Conservation (phyloP, 2,329 filamentous ascomycete genomes). For the Colletotrichum tropicicola region DNA sequence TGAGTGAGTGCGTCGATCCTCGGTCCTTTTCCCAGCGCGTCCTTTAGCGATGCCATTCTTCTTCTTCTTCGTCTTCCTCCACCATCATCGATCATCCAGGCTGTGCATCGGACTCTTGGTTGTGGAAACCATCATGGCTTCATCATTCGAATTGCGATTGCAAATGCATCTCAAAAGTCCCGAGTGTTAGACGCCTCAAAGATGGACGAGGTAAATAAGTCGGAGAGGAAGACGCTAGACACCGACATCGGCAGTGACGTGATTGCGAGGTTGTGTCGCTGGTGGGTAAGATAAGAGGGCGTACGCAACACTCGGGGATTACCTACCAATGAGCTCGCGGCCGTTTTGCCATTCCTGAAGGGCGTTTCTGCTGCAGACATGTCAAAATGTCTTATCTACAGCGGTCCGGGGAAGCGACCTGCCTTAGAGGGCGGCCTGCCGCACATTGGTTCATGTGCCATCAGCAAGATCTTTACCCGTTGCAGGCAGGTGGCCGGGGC, state of each 20-base stretch:
- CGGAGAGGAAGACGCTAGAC: neutral
- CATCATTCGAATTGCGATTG: neutral
- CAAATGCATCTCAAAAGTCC: neutral
- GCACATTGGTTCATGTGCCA: neutral
- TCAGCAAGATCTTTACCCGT: neutral
- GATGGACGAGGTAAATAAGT: neutral
- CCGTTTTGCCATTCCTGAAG: neutral
- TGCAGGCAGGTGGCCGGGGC: conserved; percentile 12
- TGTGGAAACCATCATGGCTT: too few relatives aligned
- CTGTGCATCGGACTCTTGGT: too few relatives aligned
- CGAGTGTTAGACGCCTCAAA: too few relatives aligned
- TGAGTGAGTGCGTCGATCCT: neutral
- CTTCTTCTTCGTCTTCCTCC: neutral
- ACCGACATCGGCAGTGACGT: conserved; percentile 31
- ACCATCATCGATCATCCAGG: neutral
- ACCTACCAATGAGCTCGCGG: neutral
- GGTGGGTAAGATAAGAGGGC: conserved; percentile 23
- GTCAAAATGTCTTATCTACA: conserved; percentile 15
- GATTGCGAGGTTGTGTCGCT: conserved; percentile 25
- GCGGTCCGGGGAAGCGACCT: neutral
- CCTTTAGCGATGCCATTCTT: neutral
- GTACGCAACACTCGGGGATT: conserved; percentile 21
- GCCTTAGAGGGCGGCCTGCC: neutral
- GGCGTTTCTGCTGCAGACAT: neutral
- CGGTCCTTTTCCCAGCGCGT: neutral